Evolutionary conservation across 2,329 filamentous ascomycete species (phyloP).

Genomic region (Neonectria neomacrospora): DNA sequence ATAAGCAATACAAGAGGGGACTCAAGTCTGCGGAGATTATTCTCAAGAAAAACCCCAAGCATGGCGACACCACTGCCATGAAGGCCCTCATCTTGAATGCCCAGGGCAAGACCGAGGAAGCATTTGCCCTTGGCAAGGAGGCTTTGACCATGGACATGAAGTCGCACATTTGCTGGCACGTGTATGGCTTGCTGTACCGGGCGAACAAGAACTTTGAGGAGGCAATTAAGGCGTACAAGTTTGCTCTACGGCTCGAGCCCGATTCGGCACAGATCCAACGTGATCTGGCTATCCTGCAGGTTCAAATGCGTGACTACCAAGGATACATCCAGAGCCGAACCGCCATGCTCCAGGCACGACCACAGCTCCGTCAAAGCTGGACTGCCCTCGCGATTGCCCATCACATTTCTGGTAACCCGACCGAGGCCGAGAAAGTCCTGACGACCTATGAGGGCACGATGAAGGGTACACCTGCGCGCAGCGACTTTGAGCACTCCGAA

Average conservation of each 20-base stretch:
- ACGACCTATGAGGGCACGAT: conserved; percentile 94
- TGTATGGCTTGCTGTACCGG: conserved; percentile 94
- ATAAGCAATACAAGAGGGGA: conserved; percentile 96
- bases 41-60: conserved; percentile 90
- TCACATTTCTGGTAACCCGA: conserved; percentile 86
- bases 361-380: conserved; percentile 91
- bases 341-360: conserved; percentile 86
- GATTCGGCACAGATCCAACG: conserved; percentile 93
- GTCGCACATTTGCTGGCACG: conserved; percentile 99
- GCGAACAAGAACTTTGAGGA: conserved; percentile 98
- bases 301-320: conserved; percentile 95
- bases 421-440: conserved; percentile 89
- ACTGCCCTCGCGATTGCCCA: conserved; percentile 95
- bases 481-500: conserved; percentile 93
- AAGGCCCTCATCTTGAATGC: conserved; percentile 97
- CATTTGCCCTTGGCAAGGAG: conserved; percentile 91
- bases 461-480: conserved; percentile 79
- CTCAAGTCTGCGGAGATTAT: conserved; percentile 97
- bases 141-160: conserved; percentile 97
- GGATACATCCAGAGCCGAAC: conserved; percentile 92
- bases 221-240: conserved; percentile 99
- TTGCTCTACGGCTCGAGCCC: conserved; percentile 92
- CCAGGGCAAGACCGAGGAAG: conserved; percentile 91
- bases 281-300: conserved; percentile 90
- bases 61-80: conserved; percentile 99